A percentile compares a stretch with the other conserved stretches of the same genome.
These are phyloP conservation scores for Acrodontium crateriforme DNA, from an alignment of 2,329 filamentous ascomycete genomes.

Conservation along the genomic window DNA sequence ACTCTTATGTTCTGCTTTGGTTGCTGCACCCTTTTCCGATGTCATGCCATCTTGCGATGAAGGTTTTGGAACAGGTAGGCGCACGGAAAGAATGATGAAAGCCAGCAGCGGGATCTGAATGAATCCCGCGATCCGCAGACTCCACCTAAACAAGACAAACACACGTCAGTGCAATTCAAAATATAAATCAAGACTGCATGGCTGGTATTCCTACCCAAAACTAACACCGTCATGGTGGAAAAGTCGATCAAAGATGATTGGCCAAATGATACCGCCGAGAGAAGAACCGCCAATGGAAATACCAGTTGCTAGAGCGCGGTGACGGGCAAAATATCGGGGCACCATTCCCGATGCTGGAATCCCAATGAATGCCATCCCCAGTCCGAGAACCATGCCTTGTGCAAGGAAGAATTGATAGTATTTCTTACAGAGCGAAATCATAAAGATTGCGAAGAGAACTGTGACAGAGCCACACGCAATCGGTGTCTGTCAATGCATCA, in stretches of 20 bases:
- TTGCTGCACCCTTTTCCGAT: too few species aligned
- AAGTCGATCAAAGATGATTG: slow-evolving; percentile 35
- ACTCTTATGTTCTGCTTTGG: too few species aligned
- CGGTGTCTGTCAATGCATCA: slow-evolving; percentile 33
- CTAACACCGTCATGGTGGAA: slow-evolving; percentile 35
- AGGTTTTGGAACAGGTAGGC: too few species aligned
- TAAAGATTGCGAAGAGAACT: slow-evolving; percentile 37
- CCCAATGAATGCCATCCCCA: slow-evolving; percentile 48
- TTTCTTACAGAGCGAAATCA: slow-evolving; percentile 31
- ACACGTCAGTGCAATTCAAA: too few species aligned
- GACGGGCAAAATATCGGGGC: slow-evolving; percentile 48
- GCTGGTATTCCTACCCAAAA: slow-evolving; percentile 19
- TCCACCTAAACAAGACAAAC: slow-evolving; percentile 45
- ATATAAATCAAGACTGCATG: slow-evolving; percentile 30
- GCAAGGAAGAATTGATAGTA: slow-evolving; percentile 41
- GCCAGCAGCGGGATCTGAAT: slow-evolving; percentile 31
- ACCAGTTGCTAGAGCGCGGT: slow-evolving; percentile 42
- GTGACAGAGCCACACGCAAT: slow-evolving; percentile 27
- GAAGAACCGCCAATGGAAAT: slow-evolving; percentile 44
- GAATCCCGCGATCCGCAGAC: slow-evolving; percentile 38
- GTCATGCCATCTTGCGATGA: too few species aligned
- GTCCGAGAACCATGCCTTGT: slow-evolving; percentile 36
- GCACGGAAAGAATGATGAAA: slow-evolving; percentile 3
- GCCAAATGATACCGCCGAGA: slow-evolving; percentile 40
- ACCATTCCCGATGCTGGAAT: slow-evolving; percentile 49